phyloP scores from a whole-genome alignment of 768 basidiomycete species.

The Sporobolomyces roseus region DNA sequence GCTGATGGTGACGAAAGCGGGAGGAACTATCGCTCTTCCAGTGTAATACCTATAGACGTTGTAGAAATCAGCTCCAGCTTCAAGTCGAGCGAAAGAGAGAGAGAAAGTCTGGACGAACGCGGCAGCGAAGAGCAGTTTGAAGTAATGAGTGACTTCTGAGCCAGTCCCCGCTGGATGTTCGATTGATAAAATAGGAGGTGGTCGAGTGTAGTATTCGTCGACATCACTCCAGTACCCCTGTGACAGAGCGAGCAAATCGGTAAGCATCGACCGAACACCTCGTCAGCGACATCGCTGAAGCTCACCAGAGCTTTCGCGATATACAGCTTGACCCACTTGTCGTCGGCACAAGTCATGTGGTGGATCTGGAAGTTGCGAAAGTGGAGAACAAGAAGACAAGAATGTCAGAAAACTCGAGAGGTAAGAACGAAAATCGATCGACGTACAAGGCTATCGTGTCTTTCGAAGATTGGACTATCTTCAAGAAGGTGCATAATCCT shows the following conservation, averaged over 20 bases:
- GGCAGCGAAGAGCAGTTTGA: slow-evolving; percentile 18
- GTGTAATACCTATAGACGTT: slow-evolving; percentile 17
- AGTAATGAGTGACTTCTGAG: background rate
- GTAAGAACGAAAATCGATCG: too few relatives aligned
- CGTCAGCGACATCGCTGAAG: background rate
- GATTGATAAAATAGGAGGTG: slow-evolving; percentile 16
- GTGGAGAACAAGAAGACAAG: background rate
- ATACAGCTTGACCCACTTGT: slow-evolving; percentile 8
- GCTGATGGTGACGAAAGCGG: slow-evolving; percentile 17
- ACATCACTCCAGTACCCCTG: slow-evolving; percentile 36
- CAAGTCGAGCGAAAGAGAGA: background rate
- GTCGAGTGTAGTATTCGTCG: slow-evolving; percentile 22
- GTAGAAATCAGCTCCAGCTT: background rate
- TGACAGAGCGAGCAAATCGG: background rate
- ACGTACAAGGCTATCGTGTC: slow-evolving; percentile 26
- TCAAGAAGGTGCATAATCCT: slow-evolving; percentile 15
- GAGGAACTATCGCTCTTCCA: slow-evolving; percentile 12
- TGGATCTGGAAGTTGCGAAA: background rate
- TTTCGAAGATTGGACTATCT: background rate
- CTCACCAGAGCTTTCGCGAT: slow-evolving; percentile 8
- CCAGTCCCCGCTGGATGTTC: slow-evolving; percentile 5
- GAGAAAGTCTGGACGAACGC: background rate
- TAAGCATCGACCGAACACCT: background rate
- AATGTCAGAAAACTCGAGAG: too few relatives aligned
- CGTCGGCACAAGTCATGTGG: slow-evolving; percentile 27